Conservation (phyloP, 257 asterid genomes). For the Jacaranda mimosifolia region DNA sequence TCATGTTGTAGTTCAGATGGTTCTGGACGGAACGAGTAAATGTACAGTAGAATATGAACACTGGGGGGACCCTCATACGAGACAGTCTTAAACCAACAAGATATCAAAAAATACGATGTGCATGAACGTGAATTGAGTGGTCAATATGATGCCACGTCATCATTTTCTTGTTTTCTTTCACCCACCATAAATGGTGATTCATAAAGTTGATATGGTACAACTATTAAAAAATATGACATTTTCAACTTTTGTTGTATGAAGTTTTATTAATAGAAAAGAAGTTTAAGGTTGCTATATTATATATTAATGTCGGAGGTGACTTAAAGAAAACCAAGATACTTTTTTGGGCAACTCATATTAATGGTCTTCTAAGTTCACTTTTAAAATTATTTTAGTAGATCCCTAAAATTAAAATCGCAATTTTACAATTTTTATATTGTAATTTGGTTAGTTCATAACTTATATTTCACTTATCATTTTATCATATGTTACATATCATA, state of each 20-base stretch:
- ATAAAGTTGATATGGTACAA: not conserved
- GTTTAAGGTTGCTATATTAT: not conserved
- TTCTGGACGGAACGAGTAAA: slow-evolving; percentile 22
- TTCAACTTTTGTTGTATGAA: no score
- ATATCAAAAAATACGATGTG: slow-evolving; percentile 10
- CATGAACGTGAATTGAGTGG: slow-evolving; percentile 46
- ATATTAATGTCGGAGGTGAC: not conserved
- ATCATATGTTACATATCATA: no score
- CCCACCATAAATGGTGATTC: slow-evolving; percentile 36
- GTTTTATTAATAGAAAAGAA: not conserved
- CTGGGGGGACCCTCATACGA: slow-evolving; percentile 34
- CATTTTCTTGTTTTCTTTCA: slow-evolving; percentile 36
- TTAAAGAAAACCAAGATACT: no score
- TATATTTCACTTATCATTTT: no score
- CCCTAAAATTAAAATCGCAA: no score
- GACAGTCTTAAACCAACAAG: not conserved
- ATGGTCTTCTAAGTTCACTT: no score
- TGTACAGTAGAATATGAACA: slow-evolving; percentile 13
- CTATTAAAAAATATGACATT: no score
- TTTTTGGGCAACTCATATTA: no score
- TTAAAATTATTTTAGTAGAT: no score
- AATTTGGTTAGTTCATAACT: no score
- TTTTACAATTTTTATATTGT: no score
- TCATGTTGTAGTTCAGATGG: slow-evolving; percentile 21
- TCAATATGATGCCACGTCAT: slow-evolving; percentile 36